phyloP scores from a whole-genome alignment of 106 monocot species.

The Dioscorea alata region DNA sequence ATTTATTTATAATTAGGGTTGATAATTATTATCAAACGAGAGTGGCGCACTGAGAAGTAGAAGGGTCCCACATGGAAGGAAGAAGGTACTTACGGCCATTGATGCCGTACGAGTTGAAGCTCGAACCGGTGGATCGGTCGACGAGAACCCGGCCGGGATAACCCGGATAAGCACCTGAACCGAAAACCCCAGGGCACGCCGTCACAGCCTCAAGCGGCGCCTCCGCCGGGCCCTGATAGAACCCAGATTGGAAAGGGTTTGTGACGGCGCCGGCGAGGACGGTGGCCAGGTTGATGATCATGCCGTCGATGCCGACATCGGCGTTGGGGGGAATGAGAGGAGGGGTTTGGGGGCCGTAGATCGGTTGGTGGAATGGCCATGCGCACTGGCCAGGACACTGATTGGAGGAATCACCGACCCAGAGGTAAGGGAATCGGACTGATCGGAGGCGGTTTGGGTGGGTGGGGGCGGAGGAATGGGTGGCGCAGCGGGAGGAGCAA shows the following conservation, averaged over 20 bases:
- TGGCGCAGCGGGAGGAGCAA: constrained; percentile 36
- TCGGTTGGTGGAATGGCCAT: neutral
- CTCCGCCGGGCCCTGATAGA: no score
- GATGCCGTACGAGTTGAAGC: constrained; percentile 13
- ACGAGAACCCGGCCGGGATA: constrained; percentile 3
- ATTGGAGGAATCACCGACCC: constrained; percentile 19
- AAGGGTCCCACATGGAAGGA: constrained; percentile 22
- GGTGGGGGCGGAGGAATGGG: constrained; percentile 10
- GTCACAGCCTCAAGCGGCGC: constrained; percentile 19
- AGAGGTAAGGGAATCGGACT: constrained; percentile 9
- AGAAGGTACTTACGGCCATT: constrained; percentile 14
- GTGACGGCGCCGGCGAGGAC: no score
- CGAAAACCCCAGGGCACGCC: constrained; percentile 14
- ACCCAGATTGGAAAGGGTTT: no score
- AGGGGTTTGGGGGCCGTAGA: constrained; percentile 16
- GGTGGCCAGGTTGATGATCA: constrained; percentile 5
- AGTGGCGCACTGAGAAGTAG: constrained; percentile 15
- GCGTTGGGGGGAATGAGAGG: constrained; percentile 8
- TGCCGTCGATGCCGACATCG: constrained; percentile 3
- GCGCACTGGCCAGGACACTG: neutral
- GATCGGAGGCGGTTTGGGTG: no score
- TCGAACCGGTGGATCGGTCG: neutral
- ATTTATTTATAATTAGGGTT: no score
- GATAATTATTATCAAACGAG: constrained; percentile 1
- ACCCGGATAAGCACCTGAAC: constrained; percentile 2